Base-by-base conservation (phyloP, 768 basidiomycete genomes). In the Suillus paluster region DNA sequence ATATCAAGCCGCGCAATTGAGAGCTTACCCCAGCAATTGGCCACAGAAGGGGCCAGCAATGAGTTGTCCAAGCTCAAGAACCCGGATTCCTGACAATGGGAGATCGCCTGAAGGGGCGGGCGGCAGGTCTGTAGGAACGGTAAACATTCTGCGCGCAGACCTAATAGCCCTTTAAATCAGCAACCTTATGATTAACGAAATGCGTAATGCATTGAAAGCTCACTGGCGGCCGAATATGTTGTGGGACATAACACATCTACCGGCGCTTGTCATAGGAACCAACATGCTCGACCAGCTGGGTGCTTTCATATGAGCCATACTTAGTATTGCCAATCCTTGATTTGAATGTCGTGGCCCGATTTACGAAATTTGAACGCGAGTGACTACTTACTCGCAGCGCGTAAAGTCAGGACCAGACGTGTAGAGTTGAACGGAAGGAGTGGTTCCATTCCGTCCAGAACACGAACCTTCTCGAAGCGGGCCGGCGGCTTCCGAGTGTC, bases 21-120 rank as follows among this genome's bases (percentile, higher is more conserved):
- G 7, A 55, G 58, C 79, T 58, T 74, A 89, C 89, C 87, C 87
- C 5, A 91, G 83, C 9, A 90, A 77, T 58, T 91, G 89, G 1
- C 88, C 88, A 25, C 86, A 87, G 71, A 90, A 90, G 1, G 89
- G 88, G 11, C 89, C 89, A 1, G 89, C 88, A 61, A 90, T 87
- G 21, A 90, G 77, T 63, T 91, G 88, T 0, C 89, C 89, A 44
- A 91, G 76, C 66, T 91, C 89, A 8, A 90, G 75, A 8, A 90
- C 84, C 10, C 87, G 85, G 39, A 90, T 73, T 8, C 88, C 87
- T 7, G 84, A 77, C 12, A 90, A 78, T 0, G 88, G 88, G n/a
- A 84, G 81, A 15, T 82, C 73, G 57, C 73, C 68, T 14, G 64
- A 38, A 10, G 9, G 10, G 4, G 52, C 8, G 52, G 33, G 21